Evolutionary conservation across 2,329 filamentous ascomycete species (phyloP).

Genomic region (Eurotiales sp.): DNA sequence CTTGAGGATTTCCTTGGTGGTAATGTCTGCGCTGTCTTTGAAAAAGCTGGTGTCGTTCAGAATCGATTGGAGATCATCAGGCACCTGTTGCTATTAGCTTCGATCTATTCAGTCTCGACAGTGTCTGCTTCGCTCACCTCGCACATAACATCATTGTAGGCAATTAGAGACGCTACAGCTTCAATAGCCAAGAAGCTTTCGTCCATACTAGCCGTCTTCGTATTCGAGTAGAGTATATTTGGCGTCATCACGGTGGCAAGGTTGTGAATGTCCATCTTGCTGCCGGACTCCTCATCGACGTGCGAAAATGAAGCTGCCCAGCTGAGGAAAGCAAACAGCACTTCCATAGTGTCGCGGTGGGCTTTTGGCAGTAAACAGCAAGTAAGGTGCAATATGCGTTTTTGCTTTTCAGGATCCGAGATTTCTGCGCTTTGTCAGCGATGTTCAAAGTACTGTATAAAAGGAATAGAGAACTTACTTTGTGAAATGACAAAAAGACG

Average conservation of each 20-base stretch:
- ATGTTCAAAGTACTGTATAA: conserved; percentile 15
- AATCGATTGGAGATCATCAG: conserved; percentile 82
- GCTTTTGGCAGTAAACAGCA: conserved; percentile 91
- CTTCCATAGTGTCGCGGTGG: conserved; percentile 90
- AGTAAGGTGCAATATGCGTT: conserved; percentile 81
- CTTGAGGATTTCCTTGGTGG: conserved; percentile 94
- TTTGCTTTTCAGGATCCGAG: conserved; percentile 72
- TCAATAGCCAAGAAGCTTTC: conserved; percentile 93
- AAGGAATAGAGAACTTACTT: conserved; percentile 48
- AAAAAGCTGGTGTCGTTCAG: conserved; percentile 80
- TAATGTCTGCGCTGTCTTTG: conserved; percentile 78
- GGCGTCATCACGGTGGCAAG: conserved; percentile 95
- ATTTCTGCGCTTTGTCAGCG: conserved; percentile 54
- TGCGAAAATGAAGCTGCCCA: conserved; percentile 98
- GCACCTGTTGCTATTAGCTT: conserved; percentile 60
- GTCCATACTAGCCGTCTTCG: conserved; percentile 68
- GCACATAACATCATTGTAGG: conserved; percentile 93
- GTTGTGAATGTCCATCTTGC: conserved; percentile 99
- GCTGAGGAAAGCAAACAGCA: conserved; percentile 92
- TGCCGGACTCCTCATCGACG: conserved; percentile 92
- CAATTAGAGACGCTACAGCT: conserved; percentile 85
- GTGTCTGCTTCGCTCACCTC: conserved; percentile 62
- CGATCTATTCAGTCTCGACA: conserved; percentile 66
- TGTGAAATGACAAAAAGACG: conserved; percentile 84
- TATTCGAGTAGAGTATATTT: conserved; percentile 77